Evolutionary conservation across 1,284 basidiomycete species (phyloP), one percentile per base, ranked within the genome.

Genomic region (Mycena citricolor): DNA sequence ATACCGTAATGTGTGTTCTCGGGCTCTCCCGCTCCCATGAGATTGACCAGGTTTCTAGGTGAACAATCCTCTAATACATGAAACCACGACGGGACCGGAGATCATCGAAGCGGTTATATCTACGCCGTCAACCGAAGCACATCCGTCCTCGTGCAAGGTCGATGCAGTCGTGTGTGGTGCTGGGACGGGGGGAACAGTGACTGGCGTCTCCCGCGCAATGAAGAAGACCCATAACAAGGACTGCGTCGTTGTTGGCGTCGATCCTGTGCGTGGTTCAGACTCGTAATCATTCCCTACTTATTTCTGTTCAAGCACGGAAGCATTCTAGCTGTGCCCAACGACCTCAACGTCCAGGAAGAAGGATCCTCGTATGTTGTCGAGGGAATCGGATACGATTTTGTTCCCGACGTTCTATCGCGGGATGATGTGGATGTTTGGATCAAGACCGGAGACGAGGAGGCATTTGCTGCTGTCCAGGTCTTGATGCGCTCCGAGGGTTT

Each of bases 141-240:
- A 63, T 31, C 78, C 77, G 1, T 87, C 85, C 0, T 81, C 79
- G 5, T 74, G 76, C 43, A 83, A 84, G 58, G 88, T 97, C 17
- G 87, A 94, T 58, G 85, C 83, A 0, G 70, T 98, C 31, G 67
- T 97, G n/a, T 90, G 86, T 5, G 86, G 92, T 5, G 91, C 94
- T 8, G 95, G 95, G 7, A 99, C 95, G 1, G 95, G 95, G 22
- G 95, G 95, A 8, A 97, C 95, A 0, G 73, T 99, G 51, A 90
- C 89, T 14, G 95, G 95, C 4, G 66, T 94, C 21, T 87, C 91
- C 5, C 76, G 83, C 24, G 90, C 88, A 1, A 72, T 97, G 58
- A 89, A 90, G 68, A 86, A 85, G 59, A 69, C 63, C 4, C 86
- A 90, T 57, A 90, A 90, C 59, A 66, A 76, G 22, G 67, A 79